These are phyloP conservation scores for Aspergillus niger DNA, from an alignment of 2,329 filamentous ascomycete species.

Conservation along the genomic window DNA sequence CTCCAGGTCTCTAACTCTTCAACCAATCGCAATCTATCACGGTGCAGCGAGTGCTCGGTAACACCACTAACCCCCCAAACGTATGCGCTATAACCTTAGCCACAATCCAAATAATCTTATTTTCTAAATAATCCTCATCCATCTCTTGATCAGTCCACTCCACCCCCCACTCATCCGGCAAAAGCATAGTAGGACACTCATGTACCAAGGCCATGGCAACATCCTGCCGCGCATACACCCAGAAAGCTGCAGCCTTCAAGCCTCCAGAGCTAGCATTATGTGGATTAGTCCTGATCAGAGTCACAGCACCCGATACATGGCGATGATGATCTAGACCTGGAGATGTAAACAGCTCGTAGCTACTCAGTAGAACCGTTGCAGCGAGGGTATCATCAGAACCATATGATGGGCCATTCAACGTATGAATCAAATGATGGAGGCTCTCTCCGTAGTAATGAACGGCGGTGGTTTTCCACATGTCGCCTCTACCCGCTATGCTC, in stretches of 20 bases:
- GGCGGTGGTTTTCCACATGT: neutral
- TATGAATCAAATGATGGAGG: neutral
- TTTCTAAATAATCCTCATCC: neutral
- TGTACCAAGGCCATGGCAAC: slow-evolving; percentile 6
- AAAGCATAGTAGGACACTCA: slow-evolving; percentile 1
- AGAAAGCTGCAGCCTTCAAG: neutral
- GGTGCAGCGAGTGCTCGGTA: neutral
- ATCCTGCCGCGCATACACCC: slow-evolving; percentile 6
- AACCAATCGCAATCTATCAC: neutral
- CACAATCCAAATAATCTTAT: neutral
- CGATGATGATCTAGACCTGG: slow-evolving; percentile 5
- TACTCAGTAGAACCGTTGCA: slow-evolving; percentile 3
- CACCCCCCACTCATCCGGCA: neutral
- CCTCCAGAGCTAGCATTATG: neutral
- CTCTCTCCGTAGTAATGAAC: neutral
- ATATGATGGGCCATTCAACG: neutral
- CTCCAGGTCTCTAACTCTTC: neutral
- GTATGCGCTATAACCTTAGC: neutral
- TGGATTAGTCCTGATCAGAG: neutral
- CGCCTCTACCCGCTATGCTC: neutral
- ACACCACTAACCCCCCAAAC: neutral
- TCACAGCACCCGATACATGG: slow-evolving; percentile 2
- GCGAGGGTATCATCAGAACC: neutral
- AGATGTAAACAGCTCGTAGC: slow-evolving; percentile 2
- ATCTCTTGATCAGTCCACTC: neutral